A percentile compares a stretch with the other conserved stretches of the same genome.
Evolutionary conservation across 2,329 filamentous ascomycete species (phyloP).

Genomic region (Cercospora janseana): DNA sequence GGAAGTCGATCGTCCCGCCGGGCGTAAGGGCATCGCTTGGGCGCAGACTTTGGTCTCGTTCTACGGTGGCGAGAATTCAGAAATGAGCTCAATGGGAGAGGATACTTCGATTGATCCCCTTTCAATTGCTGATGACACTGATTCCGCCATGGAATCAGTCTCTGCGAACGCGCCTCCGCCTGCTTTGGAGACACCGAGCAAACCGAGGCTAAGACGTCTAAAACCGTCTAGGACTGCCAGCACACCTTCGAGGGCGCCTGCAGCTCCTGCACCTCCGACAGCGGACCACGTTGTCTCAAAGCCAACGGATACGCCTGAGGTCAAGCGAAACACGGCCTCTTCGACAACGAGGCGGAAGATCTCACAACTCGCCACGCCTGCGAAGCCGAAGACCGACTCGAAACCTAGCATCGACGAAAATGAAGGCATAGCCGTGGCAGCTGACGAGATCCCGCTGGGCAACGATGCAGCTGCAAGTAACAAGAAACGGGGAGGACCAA

Average conservation of each 20-base stretch:
- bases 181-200: conserved; percentile 34
- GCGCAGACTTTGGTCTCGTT: conserved; percentile 49
- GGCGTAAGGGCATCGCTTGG: conserved; percentile 44
- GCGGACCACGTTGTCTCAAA: background rate
- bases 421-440: conserved; percentile 3
- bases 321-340: conserved; percentile 1
- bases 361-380: conserved; percentile 39
- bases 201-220: conserved; percentile 32
- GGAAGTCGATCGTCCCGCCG: conserved; percentile 29
- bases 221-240: conserved; percentile 29
- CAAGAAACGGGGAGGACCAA: background rate
- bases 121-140: conserved; percentile 1
- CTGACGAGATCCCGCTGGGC: background rate
- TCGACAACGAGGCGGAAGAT: conserved; percentile 25
- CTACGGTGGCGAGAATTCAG: conserved; percentile 37
- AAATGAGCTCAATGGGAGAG: conserved; percentile 26
- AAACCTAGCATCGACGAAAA: background rate
- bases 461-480: background rate
- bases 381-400: conserved; percentile 24
- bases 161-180: conserved; percentile 17
- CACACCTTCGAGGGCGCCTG: conserved; percentile 19
- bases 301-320: background rate
- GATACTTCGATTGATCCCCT: conserved; percentile 21
- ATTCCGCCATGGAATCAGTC: conserved; percentile 2
- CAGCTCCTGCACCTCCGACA: conserved; percentile 3